Evolutionary conservation across 345 rosid genomes (phyloP).

Genomic region (Eucalyptus cloeziana): DNA sequence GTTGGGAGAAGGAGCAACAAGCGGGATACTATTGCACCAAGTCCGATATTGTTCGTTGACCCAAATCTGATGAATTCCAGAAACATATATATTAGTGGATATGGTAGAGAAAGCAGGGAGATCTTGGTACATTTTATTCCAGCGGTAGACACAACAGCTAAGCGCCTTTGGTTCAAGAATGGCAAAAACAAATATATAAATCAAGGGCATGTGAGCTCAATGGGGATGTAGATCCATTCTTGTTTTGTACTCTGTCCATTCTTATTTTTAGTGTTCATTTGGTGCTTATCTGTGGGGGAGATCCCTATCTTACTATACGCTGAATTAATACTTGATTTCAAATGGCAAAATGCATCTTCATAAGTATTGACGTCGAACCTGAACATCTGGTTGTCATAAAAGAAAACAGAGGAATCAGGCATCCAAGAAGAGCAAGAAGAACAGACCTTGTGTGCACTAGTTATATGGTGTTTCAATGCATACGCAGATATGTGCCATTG

Average conservation of each 20-base stretch:
- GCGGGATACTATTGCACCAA: slow-evolving; percentile 29
- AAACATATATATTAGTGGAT: background rate
- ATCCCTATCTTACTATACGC: background rate
- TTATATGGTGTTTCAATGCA: background rate
- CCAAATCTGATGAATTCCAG: background rate
- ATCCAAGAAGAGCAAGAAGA: background rate
- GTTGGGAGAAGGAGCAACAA: slow-evolving; percentile 62
- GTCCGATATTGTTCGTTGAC: slow-evolving; percentile 46
- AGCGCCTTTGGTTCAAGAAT: background rate
- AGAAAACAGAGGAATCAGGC: background rate
- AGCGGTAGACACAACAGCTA: background rate
- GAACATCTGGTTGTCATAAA: background rate
- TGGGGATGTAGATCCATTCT: background rate
- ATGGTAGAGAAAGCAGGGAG: background rate
- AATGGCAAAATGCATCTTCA: background rate
- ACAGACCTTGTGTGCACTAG: background rate
- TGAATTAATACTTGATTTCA: background rate
- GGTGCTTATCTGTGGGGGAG: background rate
- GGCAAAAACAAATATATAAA: background rate
- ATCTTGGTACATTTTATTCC: background rate
- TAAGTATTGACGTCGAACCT: background rate
- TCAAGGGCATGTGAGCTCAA: background rate
- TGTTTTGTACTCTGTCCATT: background rate
- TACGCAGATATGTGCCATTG: background rate
- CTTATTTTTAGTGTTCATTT: background rate